These are phyloP conservation scores for Yueomyces sinensis DNA, from an alignment of 805 yeast genomes.

Conservation along the genomic window DNA sequence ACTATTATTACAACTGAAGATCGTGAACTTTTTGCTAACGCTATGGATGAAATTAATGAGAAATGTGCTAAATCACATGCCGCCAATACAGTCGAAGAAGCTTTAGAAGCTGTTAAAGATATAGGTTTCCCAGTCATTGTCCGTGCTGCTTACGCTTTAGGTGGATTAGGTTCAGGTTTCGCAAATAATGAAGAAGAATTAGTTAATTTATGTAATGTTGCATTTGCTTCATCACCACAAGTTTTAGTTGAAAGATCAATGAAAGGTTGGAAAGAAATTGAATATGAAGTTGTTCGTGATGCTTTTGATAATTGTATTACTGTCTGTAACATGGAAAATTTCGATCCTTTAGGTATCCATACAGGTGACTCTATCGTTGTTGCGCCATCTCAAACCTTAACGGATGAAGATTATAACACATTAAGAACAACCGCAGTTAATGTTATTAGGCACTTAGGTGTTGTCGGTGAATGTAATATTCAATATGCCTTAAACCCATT, in stretches of 20 bases:
- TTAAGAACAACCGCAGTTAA: conserved; percentile 94
- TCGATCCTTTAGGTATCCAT: conserved; percentile 96
- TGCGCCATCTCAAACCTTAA: conserved; percentile 95
- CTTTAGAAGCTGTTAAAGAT: conserved; percentile 67
- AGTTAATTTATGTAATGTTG: conserved; percentile 72
- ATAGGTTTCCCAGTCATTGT: conserved; percentile 94
- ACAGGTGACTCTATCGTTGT: conserved; percentile 99
- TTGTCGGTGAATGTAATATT: conserved; percentile 98
- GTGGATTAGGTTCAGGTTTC: conserved; percentile 97
- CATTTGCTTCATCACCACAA: conserved; percentile 93
- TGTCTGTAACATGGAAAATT: conserved; percentile 98
- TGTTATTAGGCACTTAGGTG: conserved; percentile 93
- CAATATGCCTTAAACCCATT: conserved; percentile 93
- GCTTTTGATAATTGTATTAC: conserved; percentile 96
- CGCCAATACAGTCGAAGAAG: conserved; percentile 69
- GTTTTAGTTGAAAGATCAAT: conserved; percentile 88
- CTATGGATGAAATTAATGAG: conserved; percentile 91
- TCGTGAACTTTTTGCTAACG: conserved; percentile 86
- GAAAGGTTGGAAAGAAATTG: conserved; percentile 99
- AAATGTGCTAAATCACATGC: conserved; percentile 92
- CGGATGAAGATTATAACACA: conserved; percentile 97
- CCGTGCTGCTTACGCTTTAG: conserved; percentile 94
- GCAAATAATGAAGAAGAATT: conserved; percentile 81
- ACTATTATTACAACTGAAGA: conserved; percentile 97
- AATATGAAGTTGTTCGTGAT: conserved; percentile 97